Conservation (phyloP, 129 eudicot genomes). For the Flaveria brownii region DNA sequence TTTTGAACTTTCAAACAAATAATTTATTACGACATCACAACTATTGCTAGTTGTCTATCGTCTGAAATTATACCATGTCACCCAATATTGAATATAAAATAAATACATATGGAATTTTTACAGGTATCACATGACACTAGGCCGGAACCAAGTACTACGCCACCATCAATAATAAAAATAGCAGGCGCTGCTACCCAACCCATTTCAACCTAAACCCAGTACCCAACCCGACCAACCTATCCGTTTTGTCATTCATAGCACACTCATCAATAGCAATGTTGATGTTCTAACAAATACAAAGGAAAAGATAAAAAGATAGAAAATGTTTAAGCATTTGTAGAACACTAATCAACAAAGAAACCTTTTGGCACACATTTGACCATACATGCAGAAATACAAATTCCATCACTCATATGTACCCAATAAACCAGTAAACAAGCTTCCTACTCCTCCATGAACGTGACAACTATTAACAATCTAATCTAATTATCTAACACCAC, state of each 20-base stretch:
- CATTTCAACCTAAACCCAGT: neutral
- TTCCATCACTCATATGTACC: neutral
- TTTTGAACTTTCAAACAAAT: too few species aligned
- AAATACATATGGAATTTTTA: too few species aligned
- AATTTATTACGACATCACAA: too few species aligned
- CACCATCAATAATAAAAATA: too few species aligned
- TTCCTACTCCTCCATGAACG: constrained; percentile 20
- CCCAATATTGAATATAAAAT: too few species aligned
- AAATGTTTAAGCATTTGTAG: neutral
- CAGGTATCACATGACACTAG: too few species aligned
- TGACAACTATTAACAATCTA: constrained; percentile 9
- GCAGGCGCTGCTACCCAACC: neutral
- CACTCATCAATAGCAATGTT: neutral
- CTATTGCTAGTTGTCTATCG: too few species aligned
- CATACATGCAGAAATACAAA: neutral
- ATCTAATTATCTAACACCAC: constrained; percentile 23
- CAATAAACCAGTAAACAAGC: constrained; percentile 16
- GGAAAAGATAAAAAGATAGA: neutral
- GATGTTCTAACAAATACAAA: neutral
- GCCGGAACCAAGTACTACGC: too few species aligned
- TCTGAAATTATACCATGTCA: too few species aligned
- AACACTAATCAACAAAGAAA: neutral
- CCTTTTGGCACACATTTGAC: neutral
- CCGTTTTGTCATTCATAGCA: neutral
- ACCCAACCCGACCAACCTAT: neutral